Evolutionary conservation across 768 basidiomycete genomes (phyloP), one percentile per base, ranked within the genome.

Genomic region (Rhizopogon vulgaris): DNA sequence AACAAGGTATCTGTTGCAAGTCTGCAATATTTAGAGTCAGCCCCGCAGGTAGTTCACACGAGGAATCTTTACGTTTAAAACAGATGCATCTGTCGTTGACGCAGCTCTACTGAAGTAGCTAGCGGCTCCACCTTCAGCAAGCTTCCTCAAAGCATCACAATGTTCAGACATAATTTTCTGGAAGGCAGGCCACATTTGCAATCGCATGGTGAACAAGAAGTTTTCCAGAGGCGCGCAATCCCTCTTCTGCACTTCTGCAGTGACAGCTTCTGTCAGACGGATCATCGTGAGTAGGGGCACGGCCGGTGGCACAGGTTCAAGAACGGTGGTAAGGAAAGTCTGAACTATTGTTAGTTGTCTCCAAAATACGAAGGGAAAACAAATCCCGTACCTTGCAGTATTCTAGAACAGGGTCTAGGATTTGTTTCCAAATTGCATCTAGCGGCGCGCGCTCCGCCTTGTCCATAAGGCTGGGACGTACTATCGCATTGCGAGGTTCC

Each of bases 141-240:
- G 67, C 64, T 82, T 88, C 66, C 87, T 93, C 54, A 98, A 68
- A 27, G 83, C 78, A 12, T 94, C 92, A 41, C 87, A 74, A 57
- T 98, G 83, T 17, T 86, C 84, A 22, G 86, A 80, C 84, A 97
- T 88, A 28, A 78, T 79, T 61, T 89, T 94, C 63, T 94, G 88
- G 69, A 95, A 98, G 4, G 87, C 74, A 2, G 95, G 96, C 92
- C 94, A 98, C 76, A 98, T 82, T 58, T 84, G 78, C 50, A 99
- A 69, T 18, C 91, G 85, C 40, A 94, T 75, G 1, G 78, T 76
- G 65, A 93, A 88, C 47, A 94, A 76, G 66, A 86, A 93, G 7
- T 80, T 77, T 59, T 94, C 90, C 18, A 94, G 76, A 12, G 94
- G 90, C 6, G 84, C 72, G 59, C 89, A 92, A 9, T 78, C 80